phyloP scores from a whole-genome alignment of 305 asterid genomes.

The Petunia hybrid region DNA sequence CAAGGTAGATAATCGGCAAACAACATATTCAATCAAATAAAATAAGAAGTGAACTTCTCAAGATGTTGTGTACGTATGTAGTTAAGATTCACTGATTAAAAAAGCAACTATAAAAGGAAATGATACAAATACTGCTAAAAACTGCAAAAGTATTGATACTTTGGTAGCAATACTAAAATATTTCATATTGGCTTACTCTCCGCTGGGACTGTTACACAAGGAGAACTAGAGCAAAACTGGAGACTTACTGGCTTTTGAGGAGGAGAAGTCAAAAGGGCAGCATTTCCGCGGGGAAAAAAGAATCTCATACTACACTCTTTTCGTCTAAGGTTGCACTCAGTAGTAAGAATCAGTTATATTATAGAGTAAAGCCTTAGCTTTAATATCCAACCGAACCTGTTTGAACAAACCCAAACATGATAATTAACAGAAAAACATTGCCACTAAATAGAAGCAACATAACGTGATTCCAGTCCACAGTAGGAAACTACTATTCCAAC shows the following conservation, averaged over 20 bases:
- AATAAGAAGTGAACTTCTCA: slow-evolving; percentile 2
- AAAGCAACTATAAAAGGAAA: not conserved
- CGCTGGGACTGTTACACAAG: slow-evolving; percentile 19
- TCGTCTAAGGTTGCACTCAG: slow-evolving; percentile 56
- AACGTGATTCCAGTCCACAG: not conserved
- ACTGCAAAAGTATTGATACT: not conserved
- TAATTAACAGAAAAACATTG: not conserved
- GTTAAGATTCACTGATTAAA: slow-evolving; percentile 8
- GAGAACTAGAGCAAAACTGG: slow-evolving; percentile 12
- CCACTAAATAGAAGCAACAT: not conserved
- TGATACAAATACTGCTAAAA: slow-evolving; percentile 8
- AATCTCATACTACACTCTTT: slow-evolving; percentile 59
- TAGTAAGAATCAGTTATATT: slow-evolving; percentile 65
- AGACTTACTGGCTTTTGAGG: slow-evolving; percentile 63
- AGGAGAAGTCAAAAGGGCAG: slow-evolving; percentile 77
- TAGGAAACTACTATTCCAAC: not conserved
- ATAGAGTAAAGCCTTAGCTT: slow-evolving; percentile 53
- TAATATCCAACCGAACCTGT: slow-evolving; percentile 65
- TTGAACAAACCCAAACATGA: slow-evolving; percentile 5
- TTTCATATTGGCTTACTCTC: not conserved
- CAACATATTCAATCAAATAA: not conserved
- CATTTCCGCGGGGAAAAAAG: slow-evolving; percentile 49
- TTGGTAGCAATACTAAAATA: not conserved
- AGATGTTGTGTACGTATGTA: not conserved
- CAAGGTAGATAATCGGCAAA: not conserved